phyloP scores from a whole-genome alignment of 1,284 basidiomycete species.

The Cryptococcus sp. region DNA sequence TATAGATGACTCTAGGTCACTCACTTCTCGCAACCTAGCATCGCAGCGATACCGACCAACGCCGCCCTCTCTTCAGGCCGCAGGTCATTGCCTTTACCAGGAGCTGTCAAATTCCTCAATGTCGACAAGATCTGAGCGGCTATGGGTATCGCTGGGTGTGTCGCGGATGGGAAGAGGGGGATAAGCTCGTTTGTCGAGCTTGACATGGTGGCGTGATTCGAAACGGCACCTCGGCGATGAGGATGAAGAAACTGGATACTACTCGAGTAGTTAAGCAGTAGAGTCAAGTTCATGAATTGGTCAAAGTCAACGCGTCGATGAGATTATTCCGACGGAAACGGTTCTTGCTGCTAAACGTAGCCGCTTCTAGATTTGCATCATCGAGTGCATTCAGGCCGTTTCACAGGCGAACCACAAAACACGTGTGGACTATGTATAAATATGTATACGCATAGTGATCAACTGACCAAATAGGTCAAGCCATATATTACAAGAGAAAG shows the following conservation, averaged over 20 bases:
- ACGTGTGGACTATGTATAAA: not conserved
- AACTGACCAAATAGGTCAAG: too few relatives aligned
- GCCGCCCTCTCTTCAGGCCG: constrained; percentile 43
- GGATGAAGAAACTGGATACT: too few relatives aligned
- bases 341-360: too few relatives aligned
- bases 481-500: too few relatives aligned
- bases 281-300: not conserved
- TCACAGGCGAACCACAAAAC: not conserved
- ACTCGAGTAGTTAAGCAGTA: too few relatives aligned
- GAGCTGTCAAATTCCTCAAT: constrained; percentile 40
- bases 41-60: constrained; percentile 45
- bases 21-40: constrained; percentile 50
- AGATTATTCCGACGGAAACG: not conserved
- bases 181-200: constrained; percentile 30
- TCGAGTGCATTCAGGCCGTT: constrained; percentile 8
- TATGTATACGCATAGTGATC: too few relatives aligned
- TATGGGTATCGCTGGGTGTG: constrained; percentile 45
- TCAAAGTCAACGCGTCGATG: not conserved
- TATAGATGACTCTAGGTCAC: constrained; percentile 9
- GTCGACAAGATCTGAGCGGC: constrained; percentile 42
- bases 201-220: constrained; percentile 27
- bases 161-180: constrained; percentile 44
- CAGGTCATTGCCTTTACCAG: constrained; percentile 44
- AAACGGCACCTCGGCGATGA: too few relatives aligned
- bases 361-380: not conserved